phyloP scores from a whole-genome alignment of 345 rosid genomes.

The Eucalyptus caleyi region DNA sequence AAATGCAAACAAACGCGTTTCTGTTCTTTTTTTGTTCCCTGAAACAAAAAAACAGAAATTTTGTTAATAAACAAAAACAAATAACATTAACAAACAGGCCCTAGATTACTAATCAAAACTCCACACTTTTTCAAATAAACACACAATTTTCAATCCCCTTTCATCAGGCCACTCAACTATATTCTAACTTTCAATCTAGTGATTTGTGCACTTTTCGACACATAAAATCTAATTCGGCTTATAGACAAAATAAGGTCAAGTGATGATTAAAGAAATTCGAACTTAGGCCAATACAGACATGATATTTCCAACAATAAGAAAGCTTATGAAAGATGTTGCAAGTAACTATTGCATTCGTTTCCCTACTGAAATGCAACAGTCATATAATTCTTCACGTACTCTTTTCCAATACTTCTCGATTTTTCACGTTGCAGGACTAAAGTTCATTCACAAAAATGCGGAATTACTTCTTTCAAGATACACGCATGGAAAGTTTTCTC shows the following conservation, averaged over 20 bases:
- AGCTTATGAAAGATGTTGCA: not conserved
- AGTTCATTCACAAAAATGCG: conserved; percentile 17
- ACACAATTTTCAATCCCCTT: not conserved
- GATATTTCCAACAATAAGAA: not conserved
- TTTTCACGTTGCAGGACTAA: conserved; percentile 12
- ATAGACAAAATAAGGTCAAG: not conserved
- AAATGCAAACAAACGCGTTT: too few relatives aligned
- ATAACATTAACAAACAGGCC: too few relatives aligned
- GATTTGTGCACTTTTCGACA: not conserved
- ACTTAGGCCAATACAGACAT: not conserved
- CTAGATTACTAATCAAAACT: not conserved
- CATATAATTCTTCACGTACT: not conserved
- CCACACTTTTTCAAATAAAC: not conserved
- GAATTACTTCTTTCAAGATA: conserved; percentile 12
- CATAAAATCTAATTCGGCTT: not conserved
- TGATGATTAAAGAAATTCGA: not conserved
- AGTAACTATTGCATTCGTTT: not conserved
- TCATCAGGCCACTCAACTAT: not conserved
- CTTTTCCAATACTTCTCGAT: not conserved
- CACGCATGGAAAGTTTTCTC: conserved; percentile 9
- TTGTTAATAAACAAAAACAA: too few relatives aligned
- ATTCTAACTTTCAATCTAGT: not conserved
- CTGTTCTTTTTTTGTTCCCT: too few relatives aligned
- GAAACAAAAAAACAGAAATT: too few relatives aligned
- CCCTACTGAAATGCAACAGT: not conserved